Evolutionary conservation across 352 stramenopile genomes (phyloP).

Genomic region (Globisporangium middletonii): DNA sequence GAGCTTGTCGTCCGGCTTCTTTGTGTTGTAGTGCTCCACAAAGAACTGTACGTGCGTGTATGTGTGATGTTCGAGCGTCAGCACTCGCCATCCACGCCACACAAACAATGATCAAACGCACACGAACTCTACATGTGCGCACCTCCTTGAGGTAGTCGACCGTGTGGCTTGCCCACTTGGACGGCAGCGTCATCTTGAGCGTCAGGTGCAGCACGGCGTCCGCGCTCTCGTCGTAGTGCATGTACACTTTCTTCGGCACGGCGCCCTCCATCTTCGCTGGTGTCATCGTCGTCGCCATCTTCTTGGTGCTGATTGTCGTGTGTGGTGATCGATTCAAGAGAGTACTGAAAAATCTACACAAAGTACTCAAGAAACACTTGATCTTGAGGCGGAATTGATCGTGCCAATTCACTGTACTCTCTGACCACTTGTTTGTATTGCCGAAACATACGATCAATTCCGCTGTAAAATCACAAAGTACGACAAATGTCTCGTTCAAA

Average conservation of each 20-base stretch:
- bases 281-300: constrained; percentile 20
- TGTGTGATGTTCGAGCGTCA: not conserved
- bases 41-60: constrained; percentile 58
- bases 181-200: constrained; percentile 86
- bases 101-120: not conserved
- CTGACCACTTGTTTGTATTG: no score
- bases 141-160: constrained; percentile 83
- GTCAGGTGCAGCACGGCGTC: constrained; percentile 58
- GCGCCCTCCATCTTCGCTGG: constrained; percentile 68
- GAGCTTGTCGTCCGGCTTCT: constrained; percentile 69
- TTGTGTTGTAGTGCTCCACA: constrained; percentile 88
- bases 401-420: no score
- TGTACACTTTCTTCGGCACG: constrained; percentile 85
- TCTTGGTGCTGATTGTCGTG: not conserved
- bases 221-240: constrained; percentile 76
- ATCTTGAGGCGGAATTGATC: no score
- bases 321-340: not conserved
- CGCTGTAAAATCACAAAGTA: no score
- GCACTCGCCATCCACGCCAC: not conserved
- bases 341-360: no score
- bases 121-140: not conserved
- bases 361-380: no score
- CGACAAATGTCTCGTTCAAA: no score
- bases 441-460: no score
- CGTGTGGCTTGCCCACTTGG: constrained; percentile 77